phyloP scores from a whole-genome alignment of 352 stramenopile species.

The Pythium coloratum region DNA sequence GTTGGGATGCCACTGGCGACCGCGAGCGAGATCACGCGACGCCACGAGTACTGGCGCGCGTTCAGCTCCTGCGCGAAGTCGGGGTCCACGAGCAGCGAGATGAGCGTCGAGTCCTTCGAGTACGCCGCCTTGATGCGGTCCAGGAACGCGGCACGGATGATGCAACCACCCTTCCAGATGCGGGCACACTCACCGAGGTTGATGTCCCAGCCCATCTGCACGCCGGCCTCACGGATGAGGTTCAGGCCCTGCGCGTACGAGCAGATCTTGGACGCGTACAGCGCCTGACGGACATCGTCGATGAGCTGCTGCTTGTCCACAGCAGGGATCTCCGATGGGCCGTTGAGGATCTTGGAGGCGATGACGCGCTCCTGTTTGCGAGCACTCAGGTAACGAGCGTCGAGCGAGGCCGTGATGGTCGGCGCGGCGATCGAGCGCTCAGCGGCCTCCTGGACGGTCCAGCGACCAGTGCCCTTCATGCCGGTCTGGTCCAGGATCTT shows the following conservation, averaged over 20 bases:
- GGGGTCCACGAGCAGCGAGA: conserved; percentile 97
- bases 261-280: conserved; percentile 99
- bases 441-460: conserved; percentile 95
- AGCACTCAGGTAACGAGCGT: conserved; percentile 95
- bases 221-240: conserved; percentile 93
- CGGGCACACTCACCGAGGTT: conserved; percentile 95
- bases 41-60: conserved; percentile 94
- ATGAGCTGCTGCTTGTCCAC: conserved; percentile 95
- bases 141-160: conserved; percentile 97
- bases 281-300: conserved; percentile 94
- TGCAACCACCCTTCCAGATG: conserved; percentile 99
- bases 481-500: conserved; percentile 99
- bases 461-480: conserved; percentile 98
- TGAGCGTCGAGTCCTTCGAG: conserved; percentile 87
- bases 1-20: conserved; percentile 93
- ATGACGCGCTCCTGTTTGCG: conserved; percentile 96
- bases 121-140: conserved; percentile 97
- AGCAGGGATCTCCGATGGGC: conserved; percentile 90
- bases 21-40: conserved; percentile 95
- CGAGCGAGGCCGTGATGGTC: conserved; percentile 97
- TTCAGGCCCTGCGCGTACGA: conserved; percentile 97
- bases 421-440: conserved; percentile 95
- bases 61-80: conserved; percentile 96
- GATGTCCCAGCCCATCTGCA: conserved; percentile 97
- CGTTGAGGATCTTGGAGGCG: conserved; percentile 92